Conservation (phyloP, 176 grass and related monocot genomes). For the Zea luxurians region DNA sequence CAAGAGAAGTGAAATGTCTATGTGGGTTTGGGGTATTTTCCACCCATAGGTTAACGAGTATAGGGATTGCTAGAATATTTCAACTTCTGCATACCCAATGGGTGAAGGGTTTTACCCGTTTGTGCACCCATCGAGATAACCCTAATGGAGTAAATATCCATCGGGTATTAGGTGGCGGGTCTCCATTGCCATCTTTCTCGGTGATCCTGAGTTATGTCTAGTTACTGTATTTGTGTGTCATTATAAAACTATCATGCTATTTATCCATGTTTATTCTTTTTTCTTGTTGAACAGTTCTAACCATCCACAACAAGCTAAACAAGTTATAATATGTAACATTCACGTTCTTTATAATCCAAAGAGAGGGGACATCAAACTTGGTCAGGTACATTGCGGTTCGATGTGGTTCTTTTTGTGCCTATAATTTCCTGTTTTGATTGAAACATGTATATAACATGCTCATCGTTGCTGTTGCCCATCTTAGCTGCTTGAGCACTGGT, state of each 20-base stretch:
- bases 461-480: background rate
- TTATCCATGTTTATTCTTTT: slow-evolving; percentile 28
- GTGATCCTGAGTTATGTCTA: background rate
- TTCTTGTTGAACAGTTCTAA: slow-evolving; percentile 41
- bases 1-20: too few species aligned
- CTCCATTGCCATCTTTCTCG: background rate
- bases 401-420: slow-evolving; percentile 15
- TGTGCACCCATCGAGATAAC: too few species aligned
- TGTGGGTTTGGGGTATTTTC: too few species aligned
- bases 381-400: slow-evolving; percentile 58
- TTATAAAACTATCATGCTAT: background rate
- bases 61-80: too few species aligned
- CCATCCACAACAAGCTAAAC: slow-evolving; percentile 49
- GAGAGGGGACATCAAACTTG: slow-evolving; percentile 94
- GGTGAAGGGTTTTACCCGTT: too few species aligned
- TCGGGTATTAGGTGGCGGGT: too few species aligned
- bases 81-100: too few species aligned
- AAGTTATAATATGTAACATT: slow-evolving; percentile 83
- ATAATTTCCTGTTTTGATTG: slow-evolving; percentile 16
- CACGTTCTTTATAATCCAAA: slow-evolving; percentile 97
- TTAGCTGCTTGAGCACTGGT: slow-evolving; percentile 20
- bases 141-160: too few species aligned
- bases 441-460: background rate
- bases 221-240: background rate
- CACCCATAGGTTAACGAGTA: too few species aligned